Conservation (phyloP, 495 filamentous ascomycete genomes). For the Pseudomonodictys pantanalensis region DNA sequence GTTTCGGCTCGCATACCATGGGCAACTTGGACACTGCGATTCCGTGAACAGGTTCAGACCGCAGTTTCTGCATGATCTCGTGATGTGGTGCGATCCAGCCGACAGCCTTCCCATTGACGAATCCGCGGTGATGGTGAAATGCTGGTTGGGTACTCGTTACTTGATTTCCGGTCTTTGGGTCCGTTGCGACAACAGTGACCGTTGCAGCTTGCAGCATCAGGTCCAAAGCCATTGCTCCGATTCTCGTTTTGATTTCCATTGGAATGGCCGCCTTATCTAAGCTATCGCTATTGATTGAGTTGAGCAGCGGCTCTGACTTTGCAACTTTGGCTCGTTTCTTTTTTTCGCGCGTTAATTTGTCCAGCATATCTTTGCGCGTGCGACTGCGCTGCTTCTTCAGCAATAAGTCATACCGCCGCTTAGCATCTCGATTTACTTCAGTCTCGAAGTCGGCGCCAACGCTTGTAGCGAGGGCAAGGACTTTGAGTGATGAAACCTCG, state of each 20-base stretch:
- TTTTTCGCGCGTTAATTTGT: constrained; percentile 3
- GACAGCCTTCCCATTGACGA: constrained; percentile 64
- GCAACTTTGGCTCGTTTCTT: not conserved
- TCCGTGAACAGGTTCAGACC: constrained; percentile 64
- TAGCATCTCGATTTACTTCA: not conserved
- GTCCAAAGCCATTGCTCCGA: constrained; percentile 70
- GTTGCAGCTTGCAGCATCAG: constrained; percentile 72
- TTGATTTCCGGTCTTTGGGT: constrained; percentile 56
- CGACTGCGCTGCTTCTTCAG: not conserved
- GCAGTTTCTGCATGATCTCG: constrained; percentile 61
- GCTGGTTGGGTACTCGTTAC: constrained; percentile 67
- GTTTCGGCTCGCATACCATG: constrained; percentile 80
- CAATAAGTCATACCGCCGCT: not conserved
- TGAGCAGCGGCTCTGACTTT: not conserved
- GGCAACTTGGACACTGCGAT: constrained; percentile 77
- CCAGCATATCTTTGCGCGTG: constrained; percentile 13
- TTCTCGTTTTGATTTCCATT: constrained; percentile 54
- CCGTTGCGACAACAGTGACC: constrained; percentile 57
- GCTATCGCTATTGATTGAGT: not conserved
- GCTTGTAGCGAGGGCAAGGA: not conserved
- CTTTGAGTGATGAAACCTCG: not conserved
- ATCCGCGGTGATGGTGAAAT: constrained; percentile 66
- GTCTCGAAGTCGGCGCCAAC: constrained; percentile 10
- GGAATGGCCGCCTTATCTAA: constrained; percentile 52
- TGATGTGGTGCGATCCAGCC: constrained; percentile 68